These are phyloP conservation scores for Mrakia frigida DNA, from an alignment of 768 basidiomycete genomes.

Conservation along the genomic window DNA sequence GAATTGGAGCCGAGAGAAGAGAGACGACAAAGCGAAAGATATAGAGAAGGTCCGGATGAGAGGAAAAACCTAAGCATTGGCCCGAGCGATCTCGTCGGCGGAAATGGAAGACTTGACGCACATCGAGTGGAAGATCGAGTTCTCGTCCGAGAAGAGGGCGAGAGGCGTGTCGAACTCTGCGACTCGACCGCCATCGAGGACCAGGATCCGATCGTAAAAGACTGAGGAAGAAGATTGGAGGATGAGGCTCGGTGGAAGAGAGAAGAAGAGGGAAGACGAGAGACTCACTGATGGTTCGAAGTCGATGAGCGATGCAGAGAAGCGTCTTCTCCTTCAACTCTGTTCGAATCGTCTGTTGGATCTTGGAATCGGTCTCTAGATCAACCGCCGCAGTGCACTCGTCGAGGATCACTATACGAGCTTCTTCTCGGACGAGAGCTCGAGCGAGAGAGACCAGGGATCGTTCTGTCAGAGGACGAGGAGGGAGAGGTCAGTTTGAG, in stretches of 20 bases:
- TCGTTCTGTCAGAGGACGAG: conserved; percentile 49
- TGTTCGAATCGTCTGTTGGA: conserved; percentile 55
- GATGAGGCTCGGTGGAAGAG: background rate
- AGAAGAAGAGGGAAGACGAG: background rate
- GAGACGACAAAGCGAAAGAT: background rate
- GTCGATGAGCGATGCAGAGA: conserved; percentile 43
- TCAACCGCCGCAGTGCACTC: conserved; percentile 42
- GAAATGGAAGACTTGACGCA: conserved; percentile 75
- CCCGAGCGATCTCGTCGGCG: conserved; percentile 52
- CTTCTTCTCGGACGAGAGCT: conserved; percentile 75
- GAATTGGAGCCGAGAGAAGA: too few relatives aligned
- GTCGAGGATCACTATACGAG: conserved; percentile 18
- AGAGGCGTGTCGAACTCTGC: conserved; percentile 74
- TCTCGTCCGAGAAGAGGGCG: conserved; percentile 56
- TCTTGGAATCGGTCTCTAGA: conserved; percentile 49
- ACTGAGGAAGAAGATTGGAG: background rate
- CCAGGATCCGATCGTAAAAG: conserved; percentile 80
- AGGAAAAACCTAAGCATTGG: background rate
- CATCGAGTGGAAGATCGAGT: conserved; percentile 78
- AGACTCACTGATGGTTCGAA: conserved; percentile 18
- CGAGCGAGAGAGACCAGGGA: conserved; percentile 75
- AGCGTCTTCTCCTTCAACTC: conserved; percentile 57
- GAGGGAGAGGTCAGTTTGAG: background rate
- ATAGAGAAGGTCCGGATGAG: background rate
- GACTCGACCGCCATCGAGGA: conserved; percentile 53